Evolutionary conservation across 139 green algal species (phyloP), one percentile per base, ranked within the genome.

Genomic region (Nannochloris sp.): DNA sequence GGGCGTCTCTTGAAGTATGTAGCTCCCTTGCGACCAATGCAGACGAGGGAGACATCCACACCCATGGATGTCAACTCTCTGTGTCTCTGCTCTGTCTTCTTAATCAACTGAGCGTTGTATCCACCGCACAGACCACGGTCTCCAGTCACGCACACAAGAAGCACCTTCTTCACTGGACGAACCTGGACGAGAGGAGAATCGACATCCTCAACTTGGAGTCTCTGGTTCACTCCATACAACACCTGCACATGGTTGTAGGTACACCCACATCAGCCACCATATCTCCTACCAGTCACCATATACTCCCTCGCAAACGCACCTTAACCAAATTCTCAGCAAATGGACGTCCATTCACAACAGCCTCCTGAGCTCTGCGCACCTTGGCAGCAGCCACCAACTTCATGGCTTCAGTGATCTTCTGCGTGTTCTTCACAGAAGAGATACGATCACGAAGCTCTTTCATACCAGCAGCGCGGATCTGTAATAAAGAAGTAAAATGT

Each of bases 301-400:
- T 29, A 27, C n/a, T 54, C 46, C 18, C 23, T 54, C 10, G 12
- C 31, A n/a, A 15, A 58, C 77, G 48, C 68, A 97, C 92, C 88
- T 98, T 97, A 50, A 98, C 90, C 9, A 98, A 87, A 75, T 96
- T 95, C 85, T 98, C 93, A 16, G 93, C 88, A 76, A 99, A 99
- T 50, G 93, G 93, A 50, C 93, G 85, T 53, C 88, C 90, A 74
- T 92, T 92, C 29, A 98, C 81, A 23, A 99, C 93, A 9, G 93
- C 93, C 46, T 95, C 90, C 84, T 99, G 93, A 21, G 93, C 93
- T 43, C 94, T 83, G 70, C 89, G 84, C 31, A 96, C 89, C 71
- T 95, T 96, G 60, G 90, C 90, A 36, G 90, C 90, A 64, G 90
- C 87, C 48, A 96, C 90, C 65, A 96, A 81, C 77, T 95, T 96